Base-by-base conservation (phyloP, 1,284 basidiomycete genomes). In the Apiotrichum sp. region DNA sequence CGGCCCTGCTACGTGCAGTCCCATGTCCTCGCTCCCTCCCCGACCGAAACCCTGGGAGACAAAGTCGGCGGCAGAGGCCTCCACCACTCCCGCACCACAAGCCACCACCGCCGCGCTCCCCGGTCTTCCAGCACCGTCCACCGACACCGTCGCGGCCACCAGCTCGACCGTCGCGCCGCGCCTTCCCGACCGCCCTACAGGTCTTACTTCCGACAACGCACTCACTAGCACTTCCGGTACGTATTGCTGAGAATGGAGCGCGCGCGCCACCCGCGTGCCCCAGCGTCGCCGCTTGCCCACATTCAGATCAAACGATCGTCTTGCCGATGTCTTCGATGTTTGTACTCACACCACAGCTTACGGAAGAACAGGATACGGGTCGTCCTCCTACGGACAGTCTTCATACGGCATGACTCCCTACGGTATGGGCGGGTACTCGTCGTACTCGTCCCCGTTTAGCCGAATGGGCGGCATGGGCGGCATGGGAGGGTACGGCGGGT, bases 31-130 rank as follows among this genome's bases (percentile, higher is more conserved):
- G 8, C 58, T 69, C 10, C 67, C 72, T 14, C 67, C 70, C 4
- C 59, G 70, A 43, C 68, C 71, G 13, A 74, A 74, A 47, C 72
- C 72, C 40, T 73, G 71, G 71, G 71, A 72, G 62, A 62, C 56
- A 35, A 58, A 58, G 41, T 52, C 62, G 16, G 60, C 56, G n/a
- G 57, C 61, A 5, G 56, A 58, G 22, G 57, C 64, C 62, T 31
- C 57, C 29, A 57, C 63, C 0, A 65, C 68, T 38, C 64, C 69
- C 40, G 65, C 46, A 3, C 65, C 65, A 6, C n/a, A n/a, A n/a
- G n/a, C n/a, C n/a, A n/a, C n/a, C n/a, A 41, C 67, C 16, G 63
- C 67, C 22, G 54, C 65, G 6, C 56, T 59, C 10, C 11, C 31
- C 10, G 46, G 49, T n/a, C 45, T 53, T 35, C 55, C 33, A 16